Evolutionary conservation across 306 rosid genomes (phyloP).

Genomic region (Prosopis cineraria): DNA sequence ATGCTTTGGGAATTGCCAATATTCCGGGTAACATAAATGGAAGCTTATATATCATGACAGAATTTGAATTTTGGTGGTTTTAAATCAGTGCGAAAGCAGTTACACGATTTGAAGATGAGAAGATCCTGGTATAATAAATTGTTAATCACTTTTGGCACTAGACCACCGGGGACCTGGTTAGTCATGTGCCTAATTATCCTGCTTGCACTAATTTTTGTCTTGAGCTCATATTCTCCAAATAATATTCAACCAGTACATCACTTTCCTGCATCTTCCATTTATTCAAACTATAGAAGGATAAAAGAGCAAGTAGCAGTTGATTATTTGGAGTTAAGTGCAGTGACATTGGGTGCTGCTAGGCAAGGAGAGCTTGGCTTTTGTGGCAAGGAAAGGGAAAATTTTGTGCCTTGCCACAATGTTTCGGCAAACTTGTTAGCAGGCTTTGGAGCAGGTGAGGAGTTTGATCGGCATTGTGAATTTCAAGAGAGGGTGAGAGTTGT

Average conservation of each 20-base stretch:
- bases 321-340: constrained; percentile 69
- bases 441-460: constrained; percentile 72
- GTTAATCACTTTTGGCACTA: constrained; percentile 58
- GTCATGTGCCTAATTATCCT: constrained; percentile 64
- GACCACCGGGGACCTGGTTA: constrained; percentile 72
- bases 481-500: constrained; percentile 54
- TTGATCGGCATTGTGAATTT: constrained; percentile 83
- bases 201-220: constrained; percentile 58
- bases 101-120: constrained; percentile 75
- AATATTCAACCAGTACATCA: constrained; percentile 49
- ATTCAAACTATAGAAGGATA: constrained; percentile 73
- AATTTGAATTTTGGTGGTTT: constrained; percentile 39
- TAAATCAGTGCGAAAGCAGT: constrained; percentile 32
- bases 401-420: constrained; percentile 84
- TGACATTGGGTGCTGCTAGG: constrained; percentile 48
- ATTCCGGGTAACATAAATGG: constrained; percentile 39
- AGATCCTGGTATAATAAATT: constrained; percentile 73
- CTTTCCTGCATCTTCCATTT: constrained; percentile 51
- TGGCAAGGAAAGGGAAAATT: constrained; percentile 79
- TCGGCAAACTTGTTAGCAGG: constrained; percentile 69
- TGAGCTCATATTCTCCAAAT: constrained; percentile 67
- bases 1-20: constrained; percentile 42
- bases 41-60: constrained; percentile 43
- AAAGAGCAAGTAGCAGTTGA: constrained; percentile 77
- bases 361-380: constrained; percentile 73